Conservation (phyloP, 192 early-diverging fungal species). For the Gigaspora rosea region DNA sequence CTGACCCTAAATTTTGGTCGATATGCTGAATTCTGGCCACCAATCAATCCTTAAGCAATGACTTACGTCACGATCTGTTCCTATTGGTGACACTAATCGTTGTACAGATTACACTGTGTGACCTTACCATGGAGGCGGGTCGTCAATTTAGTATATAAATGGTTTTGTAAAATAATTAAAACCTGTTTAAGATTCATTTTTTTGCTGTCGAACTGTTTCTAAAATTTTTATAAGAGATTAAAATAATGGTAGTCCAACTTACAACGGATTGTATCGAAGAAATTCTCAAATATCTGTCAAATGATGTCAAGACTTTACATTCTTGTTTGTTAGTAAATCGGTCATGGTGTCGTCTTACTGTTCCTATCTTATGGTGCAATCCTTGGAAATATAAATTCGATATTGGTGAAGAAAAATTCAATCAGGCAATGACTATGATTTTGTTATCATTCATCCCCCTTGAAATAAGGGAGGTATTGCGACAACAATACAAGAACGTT, state of each 20-base stretch:
- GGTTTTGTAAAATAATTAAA: too few species aligned
- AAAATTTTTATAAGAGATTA: background rate
- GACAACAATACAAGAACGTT: background rate
- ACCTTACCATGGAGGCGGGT: too few species aligned
- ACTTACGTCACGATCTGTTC: too few species aligned
- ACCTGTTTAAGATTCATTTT: too few species aligned
- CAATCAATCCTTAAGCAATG: too few species aligned
- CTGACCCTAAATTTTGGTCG: too few species aligned
- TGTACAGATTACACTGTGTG: too few species aligned
- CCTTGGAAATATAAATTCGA: constrained; percentile 4
- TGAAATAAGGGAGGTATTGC: background rate
- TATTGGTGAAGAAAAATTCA: background rate
- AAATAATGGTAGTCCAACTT: background rate
- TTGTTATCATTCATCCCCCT: background rate
- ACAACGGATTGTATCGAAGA: background rate
- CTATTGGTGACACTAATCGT: too few species aligned
- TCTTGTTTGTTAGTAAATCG: constrained; percentile 2
- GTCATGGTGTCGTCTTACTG: constrained; percentile 5
- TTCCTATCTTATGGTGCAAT: background rate
- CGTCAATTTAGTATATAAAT: too few species aligned
- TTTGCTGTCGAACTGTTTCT: too few species aligned
- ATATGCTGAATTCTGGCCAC: too few species aligned
- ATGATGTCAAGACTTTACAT: background rate
- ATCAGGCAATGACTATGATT: background rate
- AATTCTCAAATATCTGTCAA: background rate